phyloP scores from a whole-genome alignment of 352 stramenopile species.

The Aphanomyces euteiches region DNA sequence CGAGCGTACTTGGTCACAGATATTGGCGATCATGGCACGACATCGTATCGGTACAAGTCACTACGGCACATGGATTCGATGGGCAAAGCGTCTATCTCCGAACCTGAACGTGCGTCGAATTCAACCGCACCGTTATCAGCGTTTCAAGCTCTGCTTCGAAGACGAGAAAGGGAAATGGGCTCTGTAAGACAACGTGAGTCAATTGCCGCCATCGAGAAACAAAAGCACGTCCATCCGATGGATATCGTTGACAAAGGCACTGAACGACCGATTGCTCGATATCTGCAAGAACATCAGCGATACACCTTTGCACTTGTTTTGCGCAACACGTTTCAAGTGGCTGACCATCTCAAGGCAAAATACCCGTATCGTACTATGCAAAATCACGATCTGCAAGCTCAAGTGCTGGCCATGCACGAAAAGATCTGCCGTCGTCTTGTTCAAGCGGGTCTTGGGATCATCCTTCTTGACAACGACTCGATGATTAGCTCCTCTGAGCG shows the following conservation, averaged over 20 bases:
- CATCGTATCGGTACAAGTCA: slow-evolving; percentile 24
- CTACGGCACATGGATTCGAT: slow-evolving; percentile 2
- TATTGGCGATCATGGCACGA: slow-evolving; percentile 26
- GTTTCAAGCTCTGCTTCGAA: slow-evolving; percentile 8
- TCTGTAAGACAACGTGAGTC: background rate
- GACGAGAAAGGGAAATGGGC: background rate
- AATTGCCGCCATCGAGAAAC: background rate
- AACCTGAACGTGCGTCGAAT: slow-evolving; percentile 1
- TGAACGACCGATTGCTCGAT: slow-evolving; percentile 19
- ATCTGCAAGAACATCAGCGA: slow-evolving; percentile 77
- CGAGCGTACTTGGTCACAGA: slow-evolving; percentile 21
- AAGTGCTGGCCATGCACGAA: slow-evolving; percentile 69
- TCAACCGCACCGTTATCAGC: background rate
- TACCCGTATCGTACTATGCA: slow-evolving; percentile 49
- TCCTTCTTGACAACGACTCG: slow-evolving; percentile 72
- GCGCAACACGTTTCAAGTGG: slow-evolving; percentile 76
- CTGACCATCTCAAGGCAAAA: slow-evolving; percentile 51
- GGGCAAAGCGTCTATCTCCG: background rate
- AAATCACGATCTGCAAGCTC: slow-evolving; percentile 58
- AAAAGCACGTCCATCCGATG: slow-evolving; percentile 27
- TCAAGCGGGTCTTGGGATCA: slow-evolving; percentile 66
- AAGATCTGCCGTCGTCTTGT: slow-evolving; percentile 78
- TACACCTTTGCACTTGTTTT: slow-evolving; percentile 87
- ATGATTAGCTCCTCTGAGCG: slow-evolving; percentile 39
- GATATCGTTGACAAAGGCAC: slow-evolving; percentile 1